These are phyloP conservation scores for Xerocomus spinulosus DNA, from an alignment of 768 basidiomycete genomes.

Conservation along the genomic window DNA sequence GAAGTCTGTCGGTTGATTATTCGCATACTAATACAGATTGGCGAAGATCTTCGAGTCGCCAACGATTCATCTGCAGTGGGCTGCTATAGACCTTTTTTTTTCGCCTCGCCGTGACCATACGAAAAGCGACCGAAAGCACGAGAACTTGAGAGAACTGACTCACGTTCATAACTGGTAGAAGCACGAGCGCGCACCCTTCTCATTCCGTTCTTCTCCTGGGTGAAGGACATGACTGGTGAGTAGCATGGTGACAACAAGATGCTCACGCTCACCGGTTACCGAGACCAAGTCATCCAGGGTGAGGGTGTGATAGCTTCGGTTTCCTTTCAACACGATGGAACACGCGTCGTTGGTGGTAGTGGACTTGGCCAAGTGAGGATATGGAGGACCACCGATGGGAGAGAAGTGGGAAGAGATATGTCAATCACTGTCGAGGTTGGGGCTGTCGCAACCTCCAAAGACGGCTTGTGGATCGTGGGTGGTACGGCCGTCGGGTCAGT, in stretches of 20 bases:
- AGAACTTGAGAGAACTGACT: not conserved
- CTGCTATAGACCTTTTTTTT: no score
- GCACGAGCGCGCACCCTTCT: no score
- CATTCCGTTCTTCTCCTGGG: not conserved
- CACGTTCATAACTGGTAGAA: not conserved
- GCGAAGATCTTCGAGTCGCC: no score
- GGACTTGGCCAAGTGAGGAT: constrained; percentile 2
- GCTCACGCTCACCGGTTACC: not conserved
- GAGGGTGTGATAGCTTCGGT: constrained; percentile 5
- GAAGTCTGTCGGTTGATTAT: not conserved
- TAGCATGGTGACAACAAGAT: not conserved
- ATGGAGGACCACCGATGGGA: constrained; percentile 1
- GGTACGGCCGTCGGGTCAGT: constrained; percentile 3
- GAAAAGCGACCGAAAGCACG: not conserved
- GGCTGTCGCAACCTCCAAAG: not conserved
- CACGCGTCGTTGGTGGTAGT: constrained; percentile 1
- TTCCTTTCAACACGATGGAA: constrained; percentile 2
- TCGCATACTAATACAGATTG: not conserved
- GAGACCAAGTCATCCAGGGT: constrained; percentile 1
- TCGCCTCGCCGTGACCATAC: not conserved
- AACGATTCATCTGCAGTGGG: no score
- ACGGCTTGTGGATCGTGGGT: constrained; percentile 6
- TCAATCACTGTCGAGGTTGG: not conserved
- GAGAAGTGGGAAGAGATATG: constrained; percentile 3
- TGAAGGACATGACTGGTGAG: constrained; percentile 2